Evolutionary conservation across 306 rosid species (phyloP).

Genomic region (Citrullus colocynthis): DNA sequence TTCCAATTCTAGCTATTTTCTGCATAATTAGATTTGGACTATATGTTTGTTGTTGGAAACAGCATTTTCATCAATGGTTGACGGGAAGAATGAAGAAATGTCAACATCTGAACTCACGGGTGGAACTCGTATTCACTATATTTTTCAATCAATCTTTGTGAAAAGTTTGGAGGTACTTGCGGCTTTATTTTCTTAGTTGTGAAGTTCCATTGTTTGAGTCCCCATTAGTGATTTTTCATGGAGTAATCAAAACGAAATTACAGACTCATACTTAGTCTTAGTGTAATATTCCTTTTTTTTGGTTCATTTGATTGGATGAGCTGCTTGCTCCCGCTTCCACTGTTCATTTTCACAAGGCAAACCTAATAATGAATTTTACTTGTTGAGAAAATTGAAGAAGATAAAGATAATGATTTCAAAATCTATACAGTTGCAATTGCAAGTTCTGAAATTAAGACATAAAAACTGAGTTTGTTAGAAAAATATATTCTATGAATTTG

Average conservation of each 20-base stretch:
- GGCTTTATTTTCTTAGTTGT: conserved; percentile 4
- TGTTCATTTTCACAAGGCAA: neutral
- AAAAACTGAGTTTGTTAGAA: no score
- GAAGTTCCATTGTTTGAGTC: neutral
- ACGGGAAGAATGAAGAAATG: conserved; percentile 98
- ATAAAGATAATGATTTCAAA: neutral
- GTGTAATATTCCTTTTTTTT: neutral
- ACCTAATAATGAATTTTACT: neutral
- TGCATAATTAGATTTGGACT: neutral
- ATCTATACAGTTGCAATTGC: neutral
- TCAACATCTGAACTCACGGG: conserved; percentile 87
- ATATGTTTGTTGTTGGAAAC: conserved; percentile 19
- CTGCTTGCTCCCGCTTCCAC: neutral
- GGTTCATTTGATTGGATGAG: neutral
- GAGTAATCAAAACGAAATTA: neutral
- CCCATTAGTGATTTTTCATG: neutral
- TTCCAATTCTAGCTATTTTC: neutral
- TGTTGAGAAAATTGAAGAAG: neutral
- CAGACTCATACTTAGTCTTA: neutral
- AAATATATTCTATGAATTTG: neutral
- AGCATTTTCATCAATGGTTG: conserved; percentile 95
- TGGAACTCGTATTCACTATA: conserved; percentile 90
- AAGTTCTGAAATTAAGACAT: neutral
- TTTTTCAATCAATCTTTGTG: conserved; percentile 87
- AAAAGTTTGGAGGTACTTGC: conserved; percentile 78